These are phyloP conservation scores for Serendipita sp. DNA, from an alignment of 768 basidiomycete species.

Conservation along the genomic window DNA sequence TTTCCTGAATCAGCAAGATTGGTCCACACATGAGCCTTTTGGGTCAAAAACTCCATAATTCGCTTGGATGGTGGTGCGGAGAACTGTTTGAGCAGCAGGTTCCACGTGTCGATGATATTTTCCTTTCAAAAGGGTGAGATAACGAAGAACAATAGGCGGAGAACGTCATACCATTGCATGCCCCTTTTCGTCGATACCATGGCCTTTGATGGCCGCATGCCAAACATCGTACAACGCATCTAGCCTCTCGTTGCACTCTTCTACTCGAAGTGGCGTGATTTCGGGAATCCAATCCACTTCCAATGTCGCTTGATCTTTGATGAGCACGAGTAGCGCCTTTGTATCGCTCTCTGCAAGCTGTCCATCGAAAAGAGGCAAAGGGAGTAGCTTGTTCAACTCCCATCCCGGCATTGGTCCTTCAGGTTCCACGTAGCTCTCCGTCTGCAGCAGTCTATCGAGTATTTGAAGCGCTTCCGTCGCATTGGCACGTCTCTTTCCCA, in stretches of 20 bases:
- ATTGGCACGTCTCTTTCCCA: slow-evolving; percentile 39
- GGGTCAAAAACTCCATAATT: not conserved
- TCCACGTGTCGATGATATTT: not conserved
- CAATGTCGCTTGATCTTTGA: not conserved
- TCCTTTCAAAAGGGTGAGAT: not conserved
- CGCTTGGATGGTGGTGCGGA: not conserved
- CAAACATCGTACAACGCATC: not conserved
- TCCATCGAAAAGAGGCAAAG: slow-evolving; percentile 38
- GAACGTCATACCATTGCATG: not conserved
- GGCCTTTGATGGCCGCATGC: not conserved
- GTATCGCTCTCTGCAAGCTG: not conserved
- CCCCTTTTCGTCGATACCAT: not conserved
- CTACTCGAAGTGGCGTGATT: not conserved
- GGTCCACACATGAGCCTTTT: not conserved
- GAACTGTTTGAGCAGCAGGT: not conserved
- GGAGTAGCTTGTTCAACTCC: slow-evolving; percentile 34
- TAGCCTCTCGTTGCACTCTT: not conserved
- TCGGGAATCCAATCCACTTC: not conserved
- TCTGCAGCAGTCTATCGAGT: slow-evolving; percentile 22
- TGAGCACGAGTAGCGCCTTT: not conserved
- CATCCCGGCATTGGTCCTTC: slow-evolving; percentile 25
- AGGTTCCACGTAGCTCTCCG: not conserved
- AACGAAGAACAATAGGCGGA: not conserved
- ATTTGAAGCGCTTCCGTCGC: slow-evolving; percentile 40
- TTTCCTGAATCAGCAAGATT: not conserved